A percentile compares a stretch with the other conserved stretches of the same genome.
Evolutionary conservation across 2,329 filamentous ascomycete species (phyloP).

Genomic region (Sclerotinia minor): DNA sequence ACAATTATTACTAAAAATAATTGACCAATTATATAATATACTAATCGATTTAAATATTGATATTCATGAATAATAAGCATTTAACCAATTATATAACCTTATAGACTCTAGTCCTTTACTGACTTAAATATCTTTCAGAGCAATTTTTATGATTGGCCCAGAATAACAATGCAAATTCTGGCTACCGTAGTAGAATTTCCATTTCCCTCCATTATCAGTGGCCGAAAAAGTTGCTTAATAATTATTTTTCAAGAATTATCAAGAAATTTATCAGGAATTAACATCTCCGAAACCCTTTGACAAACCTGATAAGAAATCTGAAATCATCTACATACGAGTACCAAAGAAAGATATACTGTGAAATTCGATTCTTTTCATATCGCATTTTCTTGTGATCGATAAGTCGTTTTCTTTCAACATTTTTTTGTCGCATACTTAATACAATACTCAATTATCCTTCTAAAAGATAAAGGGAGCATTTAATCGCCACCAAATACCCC

Average conservation of each 20-base stretch:
- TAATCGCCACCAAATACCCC: constrained; percentile 18
- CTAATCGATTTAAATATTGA: too few species aligned
- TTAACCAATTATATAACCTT: background rate
- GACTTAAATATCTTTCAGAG: background rate
- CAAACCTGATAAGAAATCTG: constrained; percentile 14
- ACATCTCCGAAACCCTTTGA: constrained; percentile 11
- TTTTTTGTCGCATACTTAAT: background rate
- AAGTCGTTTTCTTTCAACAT: background rate
- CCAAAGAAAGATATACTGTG: constrained; percentile 3
- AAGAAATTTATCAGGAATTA: background rate
- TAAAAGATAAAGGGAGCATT: background rate
- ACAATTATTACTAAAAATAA: too few species aligned
- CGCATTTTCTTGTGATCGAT: background rate
- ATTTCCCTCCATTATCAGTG: background rate
- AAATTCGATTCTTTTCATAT: constrained; percentile 1
- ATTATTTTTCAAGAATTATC: constrained; percentile 24
- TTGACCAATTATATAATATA: background rate
- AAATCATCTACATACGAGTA: too few species aligned
- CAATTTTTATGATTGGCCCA: background rate
- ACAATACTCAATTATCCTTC: background rate
- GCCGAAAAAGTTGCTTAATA: background rate
- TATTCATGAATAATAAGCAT: background rate
- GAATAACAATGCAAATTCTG: background rate
- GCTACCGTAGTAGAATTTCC: background rate
- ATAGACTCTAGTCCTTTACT: too few species aligned